Percentiles rank a stretch among this genome's conserved stretches.
Conservation (phyloP, 805 yeast genomes). For the Yueomyces sinensis region DNA sequence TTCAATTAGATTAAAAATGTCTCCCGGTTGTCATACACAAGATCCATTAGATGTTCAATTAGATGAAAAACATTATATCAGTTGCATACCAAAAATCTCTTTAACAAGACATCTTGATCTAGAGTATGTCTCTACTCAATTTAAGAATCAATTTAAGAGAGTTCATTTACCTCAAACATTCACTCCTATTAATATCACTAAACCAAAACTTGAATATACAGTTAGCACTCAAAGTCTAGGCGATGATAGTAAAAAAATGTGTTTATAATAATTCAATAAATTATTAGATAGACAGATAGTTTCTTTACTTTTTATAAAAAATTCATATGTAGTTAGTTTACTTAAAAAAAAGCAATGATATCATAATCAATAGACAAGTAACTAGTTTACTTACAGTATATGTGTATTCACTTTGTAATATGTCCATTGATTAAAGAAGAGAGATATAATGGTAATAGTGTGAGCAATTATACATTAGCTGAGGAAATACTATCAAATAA, state of each 20-base stretch:
- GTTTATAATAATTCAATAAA: no score
- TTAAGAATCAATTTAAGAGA: slow-evolving; percentile 69
- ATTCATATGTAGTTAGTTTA: no score
- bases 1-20: slow-evolving; percentile 77
- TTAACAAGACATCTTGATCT: slow-evolving; percentile 88
- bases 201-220: slow-evolving; percentile 31
- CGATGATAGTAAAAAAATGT: background rate
- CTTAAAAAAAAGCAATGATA: no score
- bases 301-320: no score
- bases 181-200: slow-evolving; percentile 77
- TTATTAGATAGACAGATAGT: no score
- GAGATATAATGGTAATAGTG: no score
- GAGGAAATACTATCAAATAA: no score
- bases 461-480: no score
- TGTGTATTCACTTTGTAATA: no score
- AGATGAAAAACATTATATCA: slow-evolving; percentile 91
- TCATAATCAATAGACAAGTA: no score
- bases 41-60: slow-evolving; percentile 95
- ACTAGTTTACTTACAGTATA: no score
- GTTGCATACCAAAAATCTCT: slow-evolving; percentile 84
- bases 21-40: slow-evolving; percentile 97
- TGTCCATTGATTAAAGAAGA: no score
- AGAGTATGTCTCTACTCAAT: slow-evolving; percentile 72
- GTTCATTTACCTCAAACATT: slow-evolving; percentile 85
- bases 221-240: background rate